A percentile compares a stretch with the other conserved stretches of the same genome.
These are phyloP conservation scores for Rhizodiscina lignyota DNA, from an alignment of 495 filamentous ascomycete species.

Conservation along the genomic window DNA sequence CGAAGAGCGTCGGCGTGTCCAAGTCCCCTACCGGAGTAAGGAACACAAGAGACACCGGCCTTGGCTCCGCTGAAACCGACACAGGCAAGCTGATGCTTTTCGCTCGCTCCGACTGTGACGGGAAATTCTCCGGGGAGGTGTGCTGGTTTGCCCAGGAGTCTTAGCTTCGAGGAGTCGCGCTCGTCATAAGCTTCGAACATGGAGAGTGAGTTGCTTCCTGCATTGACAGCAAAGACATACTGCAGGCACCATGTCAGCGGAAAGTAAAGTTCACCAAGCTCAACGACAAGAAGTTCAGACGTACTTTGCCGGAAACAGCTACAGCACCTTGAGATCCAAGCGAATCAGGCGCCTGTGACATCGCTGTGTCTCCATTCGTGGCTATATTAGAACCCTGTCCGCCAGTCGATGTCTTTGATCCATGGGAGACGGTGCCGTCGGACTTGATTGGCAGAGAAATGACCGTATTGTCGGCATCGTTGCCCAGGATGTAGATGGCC, in stretches of 20 bases:
- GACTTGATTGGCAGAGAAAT: slow-evolving; percentile 8
- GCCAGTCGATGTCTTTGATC: slow-evolving; percentile 10
- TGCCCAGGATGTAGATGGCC: slow-evolving; percentile 14
- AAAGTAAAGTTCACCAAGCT: not conserved
- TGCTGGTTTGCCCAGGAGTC: slow-evolving; percentile 24
- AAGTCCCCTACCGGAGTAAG: slow-evolving; percentile 24
- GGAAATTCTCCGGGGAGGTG: slow-evolving; percentile 37
- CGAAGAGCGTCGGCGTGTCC: slow-evolving; percentile 27
- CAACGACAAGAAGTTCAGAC: too few species aligned
- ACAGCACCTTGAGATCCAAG: slow-evolving; percentile 34
- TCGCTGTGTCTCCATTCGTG: slow-evolving; percentile 3
- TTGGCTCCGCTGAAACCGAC: slow-evolving; percentile 34
- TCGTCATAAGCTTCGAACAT: slow-evolving; percentile 34
- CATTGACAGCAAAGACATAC: slow-evolving; percentile 39
- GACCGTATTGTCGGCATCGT: slow-evolving; percentile 13
- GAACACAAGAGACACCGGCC: slow-evolving; percentile 36
- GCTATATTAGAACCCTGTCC: slow-evolving; percentile 13
- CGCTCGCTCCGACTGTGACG: slow-evolving; percentile 34
- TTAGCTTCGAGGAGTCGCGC: slow-evolving; percentile 27
- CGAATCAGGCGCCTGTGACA: slow-evolving; percentile 26
- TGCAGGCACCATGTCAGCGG: slow-evolving; percentile 1
- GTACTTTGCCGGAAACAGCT: slow-evolving; percentile 30
- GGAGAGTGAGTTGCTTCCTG: slow-evolving; percentile 39
- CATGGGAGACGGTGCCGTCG: slow-evolving; percentile 12
- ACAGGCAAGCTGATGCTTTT: slow-evolving; percentile 30